A percentile compares a stretch with the other conserved stretches of the same genome.
phyloP scores from a whole-genome alignment of 2,329 filamentous ascomycete genomes.

The Aspergillus nomiae region DNA sequence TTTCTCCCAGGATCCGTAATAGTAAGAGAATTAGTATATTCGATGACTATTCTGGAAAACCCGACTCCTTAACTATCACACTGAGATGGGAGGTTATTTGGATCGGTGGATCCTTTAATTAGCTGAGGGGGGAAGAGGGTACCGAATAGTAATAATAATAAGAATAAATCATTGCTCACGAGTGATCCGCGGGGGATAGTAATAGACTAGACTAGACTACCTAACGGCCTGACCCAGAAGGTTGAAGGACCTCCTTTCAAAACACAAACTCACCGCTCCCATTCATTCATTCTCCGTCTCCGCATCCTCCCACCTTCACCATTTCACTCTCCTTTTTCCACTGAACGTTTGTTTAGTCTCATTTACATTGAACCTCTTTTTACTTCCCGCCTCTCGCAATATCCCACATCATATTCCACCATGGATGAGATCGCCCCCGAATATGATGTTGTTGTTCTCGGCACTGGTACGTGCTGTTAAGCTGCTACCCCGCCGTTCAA shows the following conservation, averaged over 20 bases:
- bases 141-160: neutral
- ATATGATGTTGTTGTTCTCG: conserved; percentile 98
- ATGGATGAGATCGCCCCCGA: conserved; percentile 99
- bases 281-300: conserved; percentile 16
- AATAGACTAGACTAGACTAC: neutral
- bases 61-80: neutral
- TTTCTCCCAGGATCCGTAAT: neutral
- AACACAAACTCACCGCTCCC: conserved; percentile 19
- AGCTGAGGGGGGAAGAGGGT: neutral
- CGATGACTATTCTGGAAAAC: conserved; percentile 4
- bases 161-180: conserved; percentile 9
- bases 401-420: conserved; percentile 37
- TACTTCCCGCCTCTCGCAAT: conserved; percentile 12
- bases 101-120: conserved; percentile 3
- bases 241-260: conserved; percentile 11
- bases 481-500: conserved; percentile 41
- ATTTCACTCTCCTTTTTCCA: conserved; percentile 3
- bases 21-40: neutral
- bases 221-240: conserved; percentile 4
- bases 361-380: conserved; percentile 7
- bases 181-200: conserved; percentile 23
- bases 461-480: conserved; percentile 71
- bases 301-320: conserved; percentile 19
- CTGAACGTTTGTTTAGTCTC: neutral
- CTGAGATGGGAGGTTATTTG: conserved; percentile 1